These are phyloP conservation scores for Powellomyces hirtus DNA, from an alignment of 192 early-diverging fungal species.

Conservation along the genomic window DNA sequence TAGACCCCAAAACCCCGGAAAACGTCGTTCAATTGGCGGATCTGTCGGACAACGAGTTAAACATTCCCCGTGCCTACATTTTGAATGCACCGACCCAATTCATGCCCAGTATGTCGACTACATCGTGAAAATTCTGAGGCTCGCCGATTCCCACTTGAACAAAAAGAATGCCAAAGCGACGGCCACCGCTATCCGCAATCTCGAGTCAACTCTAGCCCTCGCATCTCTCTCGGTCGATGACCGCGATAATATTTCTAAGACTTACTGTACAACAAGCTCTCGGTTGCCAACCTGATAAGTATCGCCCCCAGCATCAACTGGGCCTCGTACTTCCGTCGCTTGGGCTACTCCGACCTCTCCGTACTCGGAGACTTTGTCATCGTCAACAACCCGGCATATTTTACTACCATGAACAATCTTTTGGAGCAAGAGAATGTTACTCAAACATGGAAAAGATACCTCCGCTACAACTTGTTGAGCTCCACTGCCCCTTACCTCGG, in stretches of 20 bases:
- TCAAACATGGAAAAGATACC: not conserved
- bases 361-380: not conserved
- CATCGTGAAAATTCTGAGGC: not conserved
- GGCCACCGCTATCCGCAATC: not conserved
- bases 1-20: not conserved
- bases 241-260: not conserved
- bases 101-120: not conserved
- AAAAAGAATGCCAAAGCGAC: not conserved
- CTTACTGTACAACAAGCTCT: not conserved
- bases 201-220: not conserved
- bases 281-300: not conserved
- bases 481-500: not conserved
- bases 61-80: constrained; percentile 2
- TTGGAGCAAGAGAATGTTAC: not conserved
- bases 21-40: not conserved
- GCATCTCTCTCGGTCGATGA: not conserved
- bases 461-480: not conserved
- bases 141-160: not conserved
- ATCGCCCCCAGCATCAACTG: not conserved
- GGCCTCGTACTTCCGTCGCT: not conserved
- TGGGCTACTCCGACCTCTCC: not conserved
- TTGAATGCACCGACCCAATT: not conserved
- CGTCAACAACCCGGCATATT: constrained; percentile 10
- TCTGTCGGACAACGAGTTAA: not conserved
- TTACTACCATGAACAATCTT: not conserved